A percentile compares a stretch with the other conserved stretches of the same genome.
phyloP scores from a whole-genome alignment of 2,329 filamentous ascomycete species.

The Blastomyces gilchristii region DNA sequence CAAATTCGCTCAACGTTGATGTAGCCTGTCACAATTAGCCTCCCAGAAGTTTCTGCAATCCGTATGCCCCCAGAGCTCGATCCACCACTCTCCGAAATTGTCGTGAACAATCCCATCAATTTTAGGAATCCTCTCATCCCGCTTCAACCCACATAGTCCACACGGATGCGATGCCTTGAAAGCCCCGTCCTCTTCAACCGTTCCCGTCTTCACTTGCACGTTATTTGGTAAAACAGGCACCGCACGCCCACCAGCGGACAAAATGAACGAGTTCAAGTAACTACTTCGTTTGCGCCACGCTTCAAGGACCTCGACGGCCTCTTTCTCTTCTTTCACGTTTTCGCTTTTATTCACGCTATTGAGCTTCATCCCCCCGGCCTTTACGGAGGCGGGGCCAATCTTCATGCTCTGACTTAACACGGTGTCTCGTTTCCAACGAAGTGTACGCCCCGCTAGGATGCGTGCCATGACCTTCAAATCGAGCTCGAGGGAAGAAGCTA shows the following conservation, averaged over 20 bases:
- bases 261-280: constrained; percentile 54
- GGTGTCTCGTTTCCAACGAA: constrained; percentile 84
- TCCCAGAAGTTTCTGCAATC: constrained; percentile 80
- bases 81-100: constrained; percentile 94
- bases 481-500: constrained; percentile 21
- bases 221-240: constrained; percentile 61
- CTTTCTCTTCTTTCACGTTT: constrained; percentile 70
- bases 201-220: constrained; percentile 58
- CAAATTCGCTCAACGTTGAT: constrained; percentile 48
- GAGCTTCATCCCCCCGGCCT: constrained; percentile 79
- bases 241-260: constrained; percentile 28
- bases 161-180: constrained; percentile 65
- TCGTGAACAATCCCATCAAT: constrained; percentile 72
- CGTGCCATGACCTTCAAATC: constrained; percentile 54
- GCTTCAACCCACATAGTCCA: constrained; percentile 74
- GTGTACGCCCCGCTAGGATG: constrained; percentile 71
- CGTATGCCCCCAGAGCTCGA: constrained; percentile 74
- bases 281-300: constrained; percentile 69
- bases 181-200: constrained; percentile 49
- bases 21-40: constrained; percentile 58
- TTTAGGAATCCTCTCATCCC: constrained; percentile 70
- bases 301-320: constrained; percentile 65
- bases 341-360: constrained; percentile 76
- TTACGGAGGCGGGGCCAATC: constrained; percentile 64
- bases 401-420: constrained; percentile 79